A percentile compares a stretch with the other conserved stretches of the same genome.
Evolutionary conservation across 306 rosid genomes (phyloP).

Genomic region (Vigna nakashimae): DNA sequence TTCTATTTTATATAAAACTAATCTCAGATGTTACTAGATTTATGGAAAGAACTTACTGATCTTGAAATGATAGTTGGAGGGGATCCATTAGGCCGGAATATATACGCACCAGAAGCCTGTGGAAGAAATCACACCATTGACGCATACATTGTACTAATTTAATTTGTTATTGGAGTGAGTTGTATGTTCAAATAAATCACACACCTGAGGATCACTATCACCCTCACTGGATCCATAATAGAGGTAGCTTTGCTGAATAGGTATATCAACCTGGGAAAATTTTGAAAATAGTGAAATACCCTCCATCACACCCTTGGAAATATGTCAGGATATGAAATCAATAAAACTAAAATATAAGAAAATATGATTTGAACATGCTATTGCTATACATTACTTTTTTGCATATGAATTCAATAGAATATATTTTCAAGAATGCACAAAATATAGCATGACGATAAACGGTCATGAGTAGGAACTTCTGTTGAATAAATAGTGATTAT

Average conservation of each 20-base stretch:
- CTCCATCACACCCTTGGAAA: constrained; percentile 19
- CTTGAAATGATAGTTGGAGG: constrained; percentile 75
- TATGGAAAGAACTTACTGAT: constrained; percentile 63
- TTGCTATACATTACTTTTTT: background rate
- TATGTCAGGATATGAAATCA: constrained; percentile 28
- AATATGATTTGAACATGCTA: constrained; percentile 8
- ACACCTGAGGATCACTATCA: constrained; percentile 48
- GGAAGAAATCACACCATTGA: constrained; percentile 33
- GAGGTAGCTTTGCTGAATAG: constrained; percentile 84
- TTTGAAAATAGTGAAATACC: constrained; percentile 35
- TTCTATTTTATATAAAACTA: background rate
- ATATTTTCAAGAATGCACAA: background rate
- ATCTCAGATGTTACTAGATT: constrained; percentile 8
- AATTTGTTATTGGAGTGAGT: constrained; percentile 26
- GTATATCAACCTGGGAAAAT: constrained; percentile 74
- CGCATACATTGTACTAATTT: constrained; percentile 15
- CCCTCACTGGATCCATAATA: constrained; percentile 70
- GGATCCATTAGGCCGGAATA: constrained; percentile 78
- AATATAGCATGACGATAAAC: constrained; percentile 6
- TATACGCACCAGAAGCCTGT: constrained; percentile 86
- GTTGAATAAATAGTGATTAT: background rate
- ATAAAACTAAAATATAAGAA: constrained; percentile 32
- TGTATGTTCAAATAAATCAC: constrained; percentile 31
- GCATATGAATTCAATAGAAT: constrained; percentile 16
- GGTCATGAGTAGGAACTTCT: background rate